These are phyloP conservation scores for Ophiocordyceps robertsii DNA, from an alignment of 2,329 filamentous ascomycete species.

Conservation along the genomic window DNA sequence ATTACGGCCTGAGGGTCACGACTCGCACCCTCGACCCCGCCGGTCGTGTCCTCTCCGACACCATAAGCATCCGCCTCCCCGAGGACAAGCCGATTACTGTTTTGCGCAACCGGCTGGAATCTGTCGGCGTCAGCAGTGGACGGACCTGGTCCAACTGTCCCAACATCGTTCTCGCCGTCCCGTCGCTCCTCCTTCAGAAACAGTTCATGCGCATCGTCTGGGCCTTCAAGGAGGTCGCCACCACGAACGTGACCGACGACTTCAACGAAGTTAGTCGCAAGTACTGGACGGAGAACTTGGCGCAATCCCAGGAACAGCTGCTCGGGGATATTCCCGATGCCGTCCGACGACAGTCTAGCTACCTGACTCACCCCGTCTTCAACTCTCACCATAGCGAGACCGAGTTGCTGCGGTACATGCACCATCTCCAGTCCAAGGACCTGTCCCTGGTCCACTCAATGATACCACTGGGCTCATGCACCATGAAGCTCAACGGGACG, in stretches of 20 bases:
- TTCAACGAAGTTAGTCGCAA: constrained; percentile 19
- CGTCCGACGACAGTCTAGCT: constrained; percentile 59
- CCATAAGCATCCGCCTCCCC: constrained; percentile 49
- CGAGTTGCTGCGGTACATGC: constrained; percentile 83
- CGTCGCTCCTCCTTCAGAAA: constrained; percentile 11
- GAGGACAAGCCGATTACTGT: constrained; percentile 8
- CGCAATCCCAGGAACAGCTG: constrained; percentile 20
- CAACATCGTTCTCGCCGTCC: constrained; percentile 13
- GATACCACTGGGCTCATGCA: constrained; percentile 94
- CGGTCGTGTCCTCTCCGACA: constrained; percentile 60
- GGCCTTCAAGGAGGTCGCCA: constrained; percentile 11
- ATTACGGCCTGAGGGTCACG: constrained; percentile 50
- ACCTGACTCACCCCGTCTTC: constrained; percentile 84
- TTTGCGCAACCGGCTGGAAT: constrained; percentile 29
- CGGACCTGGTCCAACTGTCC: constrained; percentile 29
- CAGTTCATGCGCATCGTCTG: constrained; percentile 5
- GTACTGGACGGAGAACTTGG: constrained; percentile 24
- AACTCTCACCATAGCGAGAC: constrained; percentile 93
- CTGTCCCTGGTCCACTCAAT: constrained; percentile 90
- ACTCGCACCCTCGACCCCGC: constrained; percentile 42
- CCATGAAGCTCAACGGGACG: constrained; percentile 94
- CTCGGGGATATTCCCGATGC: constrained; percentile 33
- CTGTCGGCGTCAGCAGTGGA: constrained; percentile 57
- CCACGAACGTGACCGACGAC: constrained; percentile 9
- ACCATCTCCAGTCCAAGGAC: constrained; percentile 88